phyloP scores from a whole-genome alignment of 768 basidiomycete genomes.

The Tylopilus balloui region DNA sequence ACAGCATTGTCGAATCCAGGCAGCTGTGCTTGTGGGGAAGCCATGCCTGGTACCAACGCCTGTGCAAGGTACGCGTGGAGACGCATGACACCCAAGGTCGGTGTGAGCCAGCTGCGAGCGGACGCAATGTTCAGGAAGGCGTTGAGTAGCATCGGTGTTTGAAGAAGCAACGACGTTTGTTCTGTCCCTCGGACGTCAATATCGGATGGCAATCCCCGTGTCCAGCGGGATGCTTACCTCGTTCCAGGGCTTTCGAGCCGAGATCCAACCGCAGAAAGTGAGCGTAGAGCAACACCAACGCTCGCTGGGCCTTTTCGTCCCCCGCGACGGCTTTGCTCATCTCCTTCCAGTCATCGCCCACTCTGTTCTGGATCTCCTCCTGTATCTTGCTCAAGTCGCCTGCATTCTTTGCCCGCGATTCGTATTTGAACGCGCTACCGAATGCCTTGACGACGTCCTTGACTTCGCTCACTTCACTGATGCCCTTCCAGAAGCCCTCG shows the following conservation, averaged over 20 bases:
- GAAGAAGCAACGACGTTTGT: constrained; percentile 65
- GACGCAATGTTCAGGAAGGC: constrained; percentile 80
- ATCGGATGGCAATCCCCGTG: background rate
- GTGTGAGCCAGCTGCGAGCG: constrained; percentile 84
- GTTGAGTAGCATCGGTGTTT: constrained; percentile 66
- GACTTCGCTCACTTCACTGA: constrained; percentile 77
- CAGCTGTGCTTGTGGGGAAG: constrained; percentile 61
- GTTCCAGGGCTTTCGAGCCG: constrained; percentile 49
- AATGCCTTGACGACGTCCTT: constrained; percentile 70
- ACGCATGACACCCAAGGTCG: constrained; percentile 74
- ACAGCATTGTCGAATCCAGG: constrained; percentile 57
- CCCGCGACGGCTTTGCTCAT: constrained; percentile 41
- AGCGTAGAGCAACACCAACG: constrained; percentile 75
- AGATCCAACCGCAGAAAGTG: constrained; percentile 70
- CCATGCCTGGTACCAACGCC: constrained; percentile 62
- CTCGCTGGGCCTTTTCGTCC: constrained; percentile 38
- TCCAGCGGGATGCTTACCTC: constrained; percentile 46
- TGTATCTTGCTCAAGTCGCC: constrained; percentile 49
- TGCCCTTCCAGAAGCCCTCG: constrained; percentile 77
- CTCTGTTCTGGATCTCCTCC: constrained; percentile 42
- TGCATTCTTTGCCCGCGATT: constrained; percentile 35
- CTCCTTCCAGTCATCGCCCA: constrained; percentile 53
- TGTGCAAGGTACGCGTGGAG: constrained; percentile 82
- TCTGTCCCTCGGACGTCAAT: constrained; percentile 41
- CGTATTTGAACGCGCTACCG: constrained; percentile 60